These are phyloP conservation scores for Aspergillus phoenicis DNA, from an alignment of 2,329 filamentous ascomycete genomes.

Conservation along the genomic window DNA sequence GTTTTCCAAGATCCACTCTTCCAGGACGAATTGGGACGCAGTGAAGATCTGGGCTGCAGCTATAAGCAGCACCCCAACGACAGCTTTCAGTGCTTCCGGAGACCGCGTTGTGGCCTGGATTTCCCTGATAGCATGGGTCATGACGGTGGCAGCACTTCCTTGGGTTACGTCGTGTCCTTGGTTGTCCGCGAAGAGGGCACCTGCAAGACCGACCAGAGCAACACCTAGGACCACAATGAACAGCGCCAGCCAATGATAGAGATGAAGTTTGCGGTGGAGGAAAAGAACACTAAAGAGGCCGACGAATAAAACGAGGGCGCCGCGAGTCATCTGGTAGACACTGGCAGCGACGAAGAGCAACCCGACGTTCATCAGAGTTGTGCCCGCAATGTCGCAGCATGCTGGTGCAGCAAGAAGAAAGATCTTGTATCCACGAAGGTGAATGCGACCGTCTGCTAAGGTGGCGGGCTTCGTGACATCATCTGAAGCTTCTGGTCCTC, in stretches of 20 bases:
- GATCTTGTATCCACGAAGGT: constrained; percentile 70
- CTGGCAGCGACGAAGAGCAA: constrained; percentile 90
- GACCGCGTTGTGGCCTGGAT: constrained; percentile 47
- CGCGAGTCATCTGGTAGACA: constrained; percentile 98
- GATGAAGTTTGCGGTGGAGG: constrained; percentile 72
- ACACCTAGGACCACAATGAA: constrained; percentile 87
- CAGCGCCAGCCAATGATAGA: constrained; percentile 93
- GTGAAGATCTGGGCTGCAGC: constrained; percentile 96
- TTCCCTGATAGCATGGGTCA: constrained; percentile 48
- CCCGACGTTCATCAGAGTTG: constrained; percentile 95
- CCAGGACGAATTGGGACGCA: constrained; percentile 91
- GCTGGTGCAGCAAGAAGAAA: constrained; percentile 80
- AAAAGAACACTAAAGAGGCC: constrained; percentile 94
- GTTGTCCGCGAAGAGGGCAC: constrained; percentile 72
- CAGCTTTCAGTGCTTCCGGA: constrained; percentile 65
- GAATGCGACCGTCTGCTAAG: constrained; percentile 59
- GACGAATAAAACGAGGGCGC: constrained; percentile 92
- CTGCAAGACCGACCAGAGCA: constrained; percentile 84
- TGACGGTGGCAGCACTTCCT: constrained; percentile 28
- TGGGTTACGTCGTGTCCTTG: constrained; percentile 40
- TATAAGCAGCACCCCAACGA: constrained; percentile 86
- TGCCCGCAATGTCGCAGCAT: constrained; percentile 90
- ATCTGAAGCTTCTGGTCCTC: constrained; percentile 47
- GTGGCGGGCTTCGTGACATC: constrained; percentile 56
- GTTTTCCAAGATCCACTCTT: constrained; percentile 86